Evolutionary conservation across 2,329 filamentous ascomycete species (phyloP), one percentile per base, ranked within the genome.

Genomic region (Pseudocercospora fuligena): DNA sequence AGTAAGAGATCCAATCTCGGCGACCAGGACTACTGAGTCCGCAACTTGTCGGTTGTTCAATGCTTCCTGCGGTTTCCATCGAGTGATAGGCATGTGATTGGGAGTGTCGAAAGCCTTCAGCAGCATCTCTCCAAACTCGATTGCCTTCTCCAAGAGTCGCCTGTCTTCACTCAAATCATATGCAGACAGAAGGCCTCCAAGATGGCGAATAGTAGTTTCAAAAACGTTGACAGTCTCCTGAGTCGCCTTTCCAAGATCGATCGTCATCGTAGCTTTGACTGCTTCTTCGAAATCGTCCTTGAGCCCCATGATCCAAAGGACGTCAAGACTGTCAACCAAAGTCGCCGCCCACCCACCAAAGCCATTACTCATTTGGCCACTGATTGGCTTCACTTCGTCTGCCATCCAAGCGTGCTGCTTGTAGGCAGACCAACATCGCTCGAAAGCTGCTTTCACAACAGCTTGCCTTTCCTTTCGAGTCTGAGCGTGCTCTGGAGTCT

Each of bases 281-380:
- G 82, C 82, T 25, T 79, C 78, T 16, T 79, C 73, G 61, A 84
- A 85, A 51, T 85, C 82, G n/a, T 80, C 77, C 62, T 82, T 79
- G 70, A 82, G 73, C 1, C 75, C 81, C 65, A 67, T 67, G 57
- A 67, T 67, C 56, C 58, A 67, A 6, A 67, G 57, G 7, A 43
- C 51, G 40, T 67, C 65, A 23, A 67, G 61, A n/a, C 54, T 56
- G 29, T 67, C 65, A 2, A 84, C 80, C 12, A 84, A 72, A 8
- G 78, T 82, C 5, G 82, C 81, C 2, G 78, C 81, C 82, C 82
- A 84, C 5, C 82, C 82, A 58, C 82, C 82, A 72, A 82, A 83
- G 21, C 77, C 76, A 68, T 83, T 75, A 53, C 75, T 78, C 23
- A 69, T 72, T 3, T 76, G 75, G 21, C 81, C 81, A 62, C 75